Evolutionary conservation across 2,329 filamentous ascomycete species (phyloP).

Genomic region (Neobulgaria alba): DNA sequence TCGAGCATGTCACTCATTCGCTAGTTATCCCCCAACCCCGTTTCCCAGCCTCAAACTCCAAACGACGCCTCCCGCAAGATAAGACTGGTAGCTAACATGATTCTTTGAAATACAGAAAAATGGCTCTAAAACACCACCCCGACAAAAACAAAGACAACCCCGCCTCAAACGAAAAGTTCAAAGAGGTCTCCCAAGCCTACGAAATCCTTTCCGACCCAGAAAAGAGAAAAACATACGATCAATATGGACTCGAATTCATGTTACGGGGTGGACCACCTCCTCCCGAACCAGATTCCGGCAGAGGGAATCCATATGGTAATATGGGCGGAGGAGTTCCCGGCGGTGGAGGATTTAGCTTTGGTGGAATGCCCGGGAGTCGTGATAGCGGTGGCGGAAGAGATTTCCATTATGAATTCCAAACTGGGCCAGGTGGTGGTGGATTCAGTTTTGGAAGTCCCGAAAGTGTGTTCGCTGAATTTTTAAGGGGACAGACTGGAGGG

Average conservation of each 20-base stretch:
- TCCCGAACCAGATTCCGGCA: conserved; percentile 43
- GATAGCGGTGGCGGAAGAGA: conserved; percentile 43
- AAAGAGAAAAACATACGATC: conserved; percentile 92
- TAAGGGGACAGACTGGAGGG: conserved; percentile 49
- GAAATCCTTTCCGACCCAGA: conserved; percentile 96
- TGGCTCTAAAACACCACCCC: conserved; percentile 84
- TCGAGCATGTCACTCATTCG: too few species aligned
- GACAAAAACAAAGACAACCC: conserved; percentile 97
- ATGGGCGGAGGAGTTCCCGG: conserved; percentile 43
- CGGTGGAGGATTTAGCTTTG: conserved; percentile 42
- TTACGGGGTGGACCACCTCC: conserved; percentile 70
- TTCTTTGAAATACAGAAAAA: conserved; percentile 55
- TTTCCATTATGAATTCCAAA: conserved; percentile 39
- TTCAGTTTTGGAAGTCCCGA: conserved; percentile 81
- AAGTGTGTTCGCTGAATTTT: conserved; percentile 77
- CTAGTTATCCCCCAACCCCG: conserved; percentile 23
- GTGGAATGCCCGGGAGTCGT: conserved; percentile 45
- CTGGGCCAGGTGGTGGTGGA: conserved; percentile 42
- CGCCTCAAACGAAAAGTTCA: conserved; percentile 84
- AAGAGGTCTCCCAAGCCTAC: conserved; percentile 95
- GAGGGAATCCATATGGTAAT: conserved; percentile 46
- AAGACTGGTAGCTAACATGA: too few species aligned
- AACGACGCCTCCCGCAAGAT: background rate
- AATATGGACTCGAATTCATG: conserved; percentile 89
- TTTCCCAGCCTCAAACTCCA: background rate